A percentile compares a stretch with the other conserved stretches of the same genome.
Evolutionary conservation across 305 asterid genomes (phyloP).

Genomic region (Fraxinus dipetala): DNA sequence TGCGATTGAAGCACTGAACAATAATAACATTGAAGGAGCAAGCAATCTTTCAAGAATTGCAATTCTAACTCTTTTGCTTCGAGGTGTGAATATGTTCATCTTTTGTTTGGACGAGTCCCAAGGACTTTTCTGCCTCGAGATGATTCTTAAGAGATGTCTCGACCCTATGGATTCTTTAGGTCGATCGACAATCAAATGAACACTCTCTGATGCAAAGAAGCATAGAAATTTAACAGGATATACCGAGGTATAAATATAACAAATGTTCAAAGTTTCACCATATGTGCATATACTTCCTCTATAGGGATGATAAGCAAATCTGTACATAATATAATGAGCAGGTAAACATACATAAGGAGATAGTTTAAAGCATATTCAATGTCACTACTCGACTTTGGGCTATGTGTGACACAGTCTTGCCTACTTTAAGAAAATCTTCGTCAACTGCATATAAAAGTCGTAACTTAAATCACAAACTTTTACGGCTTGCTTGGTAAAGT

Average conservation of each 20-base stretch:
- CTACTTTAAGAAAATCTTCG: not conserved
- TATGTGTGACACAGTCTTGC: not conserved
- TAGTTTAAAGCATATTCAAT: not conserved
- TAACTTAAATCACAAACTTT: not conserved
- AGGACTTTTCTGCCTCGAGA: constrained; percentile 19
- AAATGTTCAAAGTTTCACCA: not conserved
- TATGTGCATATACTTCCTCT: not conserved
- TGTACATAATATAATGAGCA: not conserved
- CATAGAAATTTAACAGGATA: not conserved
- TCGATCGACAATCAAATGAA: constrained; percentile 23
- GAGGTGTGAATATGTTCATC: constrained; percentile 8
- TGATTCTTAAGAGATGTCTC: constrained; percentile 27
- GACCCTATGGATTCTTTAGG: constrained; percentile 28
- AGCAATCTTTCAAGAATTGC: too few species aligned
- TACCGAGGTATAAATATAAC: not conserved
- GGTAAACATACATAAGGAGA: not conserved
- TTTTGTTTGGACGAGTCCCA: constrained; percentile 26
- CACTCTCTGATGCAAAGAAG: not conserved
- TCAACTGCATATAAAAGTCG: not conserved
- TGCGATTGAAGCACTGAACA: too few species aligned
- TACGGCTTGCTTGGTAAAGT: not conserved
- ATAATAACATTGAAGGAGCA: too few species aligned
- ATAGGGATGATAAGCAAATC: not conserved
- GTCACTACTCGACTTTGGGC: not conserved
- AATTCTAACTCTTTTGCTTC: too few species aligned